Evolutionary conservation across 2,329 filamentous ascomycete species (phyloP).

Genomic region (Shiraia bambusicola): DNA sequence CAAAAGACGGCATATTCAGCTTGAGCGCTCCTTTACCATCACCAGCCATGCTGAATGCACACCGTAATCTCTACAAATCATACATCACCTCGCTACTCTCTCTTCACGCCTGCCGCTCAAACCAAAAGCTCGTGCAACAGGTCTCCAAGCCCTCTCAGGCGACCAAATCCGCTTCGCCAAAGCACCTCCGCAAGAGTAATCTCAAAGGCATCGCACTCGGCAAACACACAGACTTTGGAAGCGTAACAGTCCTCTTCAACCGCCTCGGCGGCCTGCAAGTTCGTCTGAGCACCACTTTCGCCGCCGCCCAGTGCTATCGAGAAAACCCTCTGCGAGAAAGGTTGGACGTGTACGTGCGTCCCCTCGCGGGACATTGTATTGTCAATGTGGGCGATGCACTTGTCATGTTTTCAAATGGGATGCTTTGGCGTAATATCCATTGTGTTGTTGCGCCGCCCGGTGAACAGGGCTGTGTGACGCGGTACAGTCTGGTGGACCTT

Average conservation of each 20-base stretch:
- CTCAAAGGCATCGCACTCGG: slow-evolving; percentile 50
- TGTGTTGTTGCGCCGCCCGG: slow-evolving; percentile 54
- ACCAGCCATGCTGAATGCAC: slow-evolving; percentile 45
- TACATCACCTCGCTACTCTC: slow-evolving; percentile 53
- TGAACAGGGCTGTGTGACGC: slow-evolving; percentile 38
- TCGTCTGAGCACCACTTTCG: slow-evolving; percentile 40
- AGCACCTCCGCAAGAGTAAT: slow-evolving; percentile 50
- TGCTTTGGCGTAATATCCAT: slow-evolving; percentile 49
- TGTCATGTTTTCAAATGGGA: slow-evolving; percentile 48
- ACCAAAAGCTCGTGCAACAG: slow-evolving; percentile 17
- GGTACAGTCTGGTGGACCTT: slow-evolving; percentile 60
- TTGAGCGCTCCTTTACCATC: slow-evolving; percentile 44
- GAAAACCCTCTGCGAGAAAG: slow-evolving; percentile 25
- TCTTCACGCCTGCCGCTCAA: slow-evolving; percentile 48
- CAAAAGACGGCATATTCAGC: slow-evolving; percentile 55
- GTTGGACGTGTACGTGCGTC: slow-evolving; percentile 57
- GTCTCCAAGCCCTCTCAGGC: slow-evolving; percentile 52
- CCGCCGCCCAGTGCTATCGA: slow-evolving; percentile 7
- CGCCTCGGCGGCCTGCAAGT: slow-evolving; percentile 58
- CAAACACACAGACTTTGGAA: slow-evolving; percentile 60
- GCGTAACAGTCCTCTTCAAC: slow-evolving; percentile 59
- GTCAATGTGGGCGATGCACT: slow-evolving; percentile 54
- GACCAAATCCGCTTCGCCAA: slow-evolving; percentile 58
- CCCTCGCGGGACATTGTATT: slow-evolving; percentile 51
- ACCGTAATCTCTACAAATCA: slow-evolving; percentile 42